Evolutionary conservation across 78 protist species (phyloP).

Genomic region (Dictyostelium purpureum): DNA sequence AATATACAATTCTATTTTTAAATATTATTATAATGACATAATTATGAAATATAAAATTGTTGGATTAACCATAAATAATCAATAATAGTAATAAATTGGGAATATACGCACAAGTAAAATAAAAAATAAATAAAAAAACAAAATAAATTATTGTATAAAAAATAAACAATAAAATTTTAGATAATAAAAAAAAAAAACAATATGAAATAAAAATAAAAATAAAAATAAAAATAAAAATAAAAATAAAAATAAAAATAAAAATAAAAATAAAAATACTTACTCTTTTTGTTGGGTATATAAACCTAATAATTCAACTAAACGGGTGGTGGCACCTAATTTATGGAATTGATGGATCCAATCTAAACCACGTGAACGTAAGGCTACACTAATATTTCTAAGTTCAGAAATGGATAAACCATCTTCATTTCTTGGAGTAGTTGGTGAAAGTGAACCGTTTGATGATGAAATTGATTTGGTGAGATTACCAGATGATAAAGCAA

Average conservation of each 20-base stretch:
- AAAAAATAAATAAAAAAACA: too few species aligned
- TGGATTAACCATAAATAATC: too few species aligned
- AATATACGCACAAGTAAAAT: too few species aligned
- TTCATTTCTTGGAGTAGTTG: background rate
- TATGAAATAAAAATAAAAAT: background rate
- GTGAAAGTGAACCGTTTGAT: conserved; percentile 2
- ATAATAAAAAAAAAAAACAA: background rate
- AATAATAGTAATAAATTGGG: too few species aligned
- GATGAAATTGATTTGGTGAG: conserved; percentile 6
- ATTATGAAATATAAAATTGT: too few species aligned
- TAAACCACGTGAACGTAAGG: conserved; percentile 76
- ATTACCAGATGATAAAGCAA: background rate
- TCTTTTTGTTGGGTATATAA: background rate
- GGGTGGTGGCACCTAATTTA: conserved; percentile 33
- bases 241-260: background rate
- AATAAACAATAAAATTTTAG: too few species aligned
- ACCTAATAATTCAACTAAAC: conserved; percentile 36
- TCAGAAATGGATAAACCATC: conserved; percentile 28
- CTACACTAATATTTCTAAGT: conserved; percentile 70
- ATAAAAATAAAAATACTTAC: background rate
- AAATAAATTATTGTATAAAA: too few species aligned
- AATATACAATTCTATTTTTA: too few species aligned
- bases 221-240: background rate
- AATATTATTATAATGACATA: too few species aligned
- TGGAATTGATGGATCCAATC: conserved; percentile 73